Conservation (phyloP, 441 rosid genomes). For the Biscutella laevigata region DNA sequence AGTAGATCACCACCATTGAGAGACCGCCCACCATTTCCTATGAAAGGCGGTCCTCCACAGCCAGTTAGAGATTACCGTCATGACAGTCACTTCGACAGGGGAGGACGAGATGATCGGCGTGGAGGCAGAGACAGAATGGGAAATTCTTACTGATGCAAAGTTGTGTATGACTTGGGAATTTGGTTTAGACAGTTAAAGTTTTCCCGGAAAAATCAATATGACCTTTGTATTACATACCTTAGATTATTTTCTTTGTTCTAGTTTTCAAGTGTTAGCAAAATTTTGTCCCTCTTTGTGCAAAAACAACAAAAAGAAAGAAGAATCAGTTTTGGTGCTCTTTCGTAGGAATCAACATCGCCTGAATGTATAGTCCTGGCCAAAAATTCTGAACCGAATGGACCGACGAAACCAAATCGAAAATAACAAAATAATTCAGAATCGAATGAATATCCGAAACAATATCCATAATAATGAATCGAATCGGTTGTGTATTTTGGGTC, state of each 20-base stretch:
- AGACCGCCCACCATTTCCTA: slow-evolving; percentile 30
- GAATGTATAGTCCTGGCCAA: too few relatives aligned
- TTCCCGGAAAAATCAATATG: background rate
- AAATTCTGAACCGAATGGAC: too few relatives aligned
- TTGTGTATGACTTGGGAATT: slow-evolving; percentile 7
- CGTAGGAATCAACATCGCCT: too few relatives aligned
- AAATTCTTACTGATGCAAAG: slow-evolving; percentile 34
- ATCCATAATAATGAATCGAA: too few relatives aligned
- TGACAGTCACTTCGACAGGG: slow-evolving; percentile 45
- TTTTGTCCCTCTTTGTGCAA: slow-evolving; percentile 1
- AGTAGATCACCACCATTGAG: slow-evolving; percentile 66
- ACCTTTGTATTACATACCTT: slow-evolving; percentile 10
- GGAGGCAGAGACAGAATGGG: slow-evolving; percentile 47
- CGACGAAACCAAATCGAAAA: too few relatives aligned
- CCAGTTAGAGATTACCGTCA: slow-evolving; percentile 45
- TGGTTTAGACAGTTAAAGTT: slow-evolving; percentile 15
- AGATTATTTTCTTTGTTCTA: slow-evolving; percentile 16
- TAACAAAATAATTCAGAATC: too few relatives aligned
- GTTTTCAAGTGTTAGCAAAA: slow-evolving; percentile 11
- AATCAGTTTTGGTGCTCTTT: background rate
- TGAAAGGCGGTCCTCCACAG: slow-evolving; percentile 33
- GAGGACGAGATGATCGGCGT: slow-evolving; percentile 49
- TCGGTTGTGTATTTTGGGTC: too few relatives aligned
- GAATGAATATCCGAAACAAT: too few relatives aligned
- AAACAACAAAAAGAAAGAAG: background rate